Percentiles rank a stretch among this genome's conserved stretches.
phyloP scores from a whole-genome alignment of 495 filamentous ascomycete genomes.

The Penicillium manginii region DNA sequence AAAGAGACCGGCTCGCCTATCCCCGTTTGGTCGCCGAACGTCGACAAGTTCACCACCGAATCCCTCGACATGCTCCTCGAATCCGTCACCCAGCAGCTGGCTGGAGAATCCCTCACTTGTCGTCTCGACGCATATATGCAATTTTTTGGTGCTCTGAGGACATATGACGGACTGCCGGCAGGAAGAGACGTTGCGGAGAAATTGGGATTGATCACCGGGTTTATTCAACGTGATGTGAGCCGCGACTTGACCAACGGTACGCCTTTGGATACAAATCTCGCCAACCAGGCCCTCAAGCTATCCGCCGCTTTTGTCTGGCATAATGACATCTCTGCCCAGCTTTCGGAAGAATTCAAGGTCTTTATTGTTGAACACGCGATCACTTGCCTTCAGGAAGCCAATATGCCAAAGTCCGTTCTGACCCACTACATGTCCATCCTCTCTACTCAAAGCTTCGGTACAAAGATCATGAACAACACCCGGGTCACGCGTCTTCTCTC shows the following conservation, averaged over 20 bases:
- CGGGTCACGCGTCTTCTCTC: conserved; percentile 68
- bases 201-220: conserved; percentile 72
- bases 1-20: conserved; percentile 62
- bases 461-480: conserved; percentile 71
- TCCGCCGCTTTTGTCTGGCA: conserved; percentile 73
- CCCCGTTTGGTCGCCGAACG: conserved; percentile 37
- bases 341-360: conserved; percentile 75
- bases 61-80: conserved; percentile 75
- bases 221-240: conserved; percentile 76
- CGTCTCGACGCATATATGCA: conserved; percentile 86
- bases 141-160: conserved; percentile 72
- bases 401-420: conserved; percentile 73
- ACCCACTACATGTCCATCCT: conserved; percentile 78
- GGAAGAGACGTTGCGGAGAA: conserved; percentile 72
- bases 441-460: conserved; percentile 73
- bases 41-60: conserved; percentile 44
- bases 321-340: conserved; percentile 59
- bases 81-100: conserved; percentile 77
- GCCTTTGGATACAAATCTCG: conserved; percentile 62
- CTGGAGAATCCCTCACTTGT: conserved; percentile 65
- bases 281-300: conserved; percentile 75
- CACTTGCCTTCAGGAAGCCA: conserved; percentile 61
- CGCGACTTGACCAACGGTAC: conserved; percentile 33
- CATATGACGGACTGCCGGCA: conserved; percentile 76
- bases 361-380: conserved; percentile 83